Percentiles rank a stretch among this genome's conserved stretches.
Evolutionary conservation across 78 protist species (phyloP).

Genomic region (Goniomonas avonlea): DNA sequence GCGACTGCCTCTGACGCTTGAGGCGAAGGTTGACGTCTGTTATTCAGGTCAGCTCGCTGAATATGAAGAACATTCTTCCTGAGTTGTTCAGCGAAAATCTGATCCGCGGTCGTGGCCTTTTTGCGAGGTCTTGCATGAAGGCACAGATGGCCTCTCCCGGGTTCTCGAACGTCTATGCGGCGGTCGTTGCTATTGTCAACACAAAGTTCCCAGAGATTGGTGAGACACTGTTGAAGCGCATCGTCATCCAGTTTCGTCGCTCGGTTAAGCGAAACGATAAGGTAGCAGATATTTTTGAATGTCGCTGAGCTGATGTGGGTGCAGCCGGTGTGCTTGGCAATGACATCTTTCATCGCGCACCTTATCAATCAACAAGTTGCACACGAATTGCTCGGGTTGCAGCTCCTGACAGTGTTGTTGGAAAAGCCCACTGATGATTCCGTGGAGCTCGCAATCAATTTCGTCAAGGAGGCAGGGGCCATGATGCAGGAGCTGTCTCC

Average conservation of each 20-base stretch:
- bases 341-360: slow-evolving; percentile 79
- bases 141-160: slow-evolving; percentile 79
- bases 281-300: slow-evolving; percentile 22
- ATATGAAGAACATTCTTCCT: slow-evolving; percentile 66
- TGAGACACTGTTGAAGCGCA: slow-evolving; percentile 76
- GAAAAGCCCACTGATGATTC: slow-evolving; percentile 89
- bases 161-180: slow-evolving; percentile 91
- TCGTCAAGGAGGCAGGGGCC: slow-evolving; percentile 69
- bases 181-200: slow-evolving; percentile 86
- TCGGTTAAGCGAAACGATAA: slow-evolving; percentile 75
- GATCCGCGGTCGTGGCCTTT: slow-evolving; percentile 90
- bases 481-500: slow-evolving; percentile 45
- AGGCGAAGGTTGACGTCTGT: too few relatives aligned
- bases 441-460: slow-evolving; percentile 73
- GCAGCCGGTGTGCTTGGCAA: slow-evolving; percentile 12
- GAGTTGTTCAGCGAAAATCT: slow-evolving; percentile 89
- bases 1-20: too few relatives aligned
- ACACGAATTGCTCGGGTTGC: slow-evolving; percentile 65
- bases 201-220: slow-evolving; percentile 90
- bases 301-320: too few relatives aligned
- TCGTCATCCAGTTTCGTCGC: slow-evolving; percentile 55
- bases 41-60: slow-evolving; percentile 61
- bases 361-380: slow-evolving; percentile 91
- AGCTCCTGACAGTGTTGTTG: slow-evolving; percentile 69
- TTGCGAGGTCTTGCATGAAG: slow-evolving; percentile 62